These are phyloP conservation scores for Candida ponderosae DNA, from an alignment of 805 yeast species.

Conservation along the genomic window DNA sequence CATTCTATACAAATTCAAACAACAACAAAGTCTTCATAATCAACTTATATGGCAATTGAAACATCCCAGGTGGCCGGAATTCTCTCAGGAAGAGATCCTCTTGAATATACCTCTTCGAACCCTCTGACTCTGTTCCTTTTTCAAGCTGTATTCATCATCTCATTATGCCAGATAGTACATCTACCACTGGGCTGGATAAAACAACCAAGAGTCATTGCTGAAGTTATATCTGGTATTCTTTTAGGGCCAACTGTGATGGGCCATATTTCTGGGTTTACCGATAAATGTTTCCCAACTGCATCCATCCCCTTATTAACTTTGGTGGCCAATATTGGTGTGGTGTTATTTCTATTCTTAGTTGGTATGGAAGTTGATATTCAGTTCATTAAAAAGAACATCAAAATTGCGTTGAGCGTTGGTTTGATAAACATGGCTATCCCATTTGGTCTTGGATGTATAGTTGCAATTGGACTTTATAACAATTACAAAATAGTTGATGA, in stretches of 20 bases:
- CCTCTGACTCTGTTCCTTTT: conserved; percentile 67
- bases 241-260: conserved; percentile 76
- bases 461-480: conserved; percentile 60
- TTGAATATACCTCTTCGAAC: conserved; percentile 44
- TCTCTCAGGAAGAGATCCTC: conserved; percentile 65
- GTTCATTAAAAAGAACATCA: conserved; percentile 52
- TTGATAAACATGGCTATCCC: conserved; percentile 69
- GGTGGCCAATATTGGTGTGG: conserved; percentile 69
- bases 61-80: conserved; percentile 52
- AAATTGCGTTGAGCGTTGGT: conserved; percentile 63
- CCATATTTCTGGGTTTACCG: conserved; percentile 57
- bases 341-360: conserved; percentile 65
- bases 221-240: conserved; percentile 68
- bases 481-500: conserved; percentile 33
- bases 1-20: too few species aligned
- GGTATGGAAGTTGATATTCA: conserved; percentile 73
- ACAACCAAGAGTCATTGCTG: conserved; percentile 80
- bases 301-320: conserved; percentile 59
- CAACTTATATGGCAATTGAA: conserved; percentile 22
- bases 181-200: conserved; percentile 51
- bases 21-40: too few species aligned
- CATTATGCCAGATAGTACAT: conserved; percentile 52
- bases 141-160: conserved; percentile 56
- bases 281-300: conserved; percentile 52
- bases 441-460: conserved; percentile 69